Evolutionary conservation across 2,329 filamentous ascomycete species (phyloP).

Genomic region (Coniochaeta prunicola): DNA sequence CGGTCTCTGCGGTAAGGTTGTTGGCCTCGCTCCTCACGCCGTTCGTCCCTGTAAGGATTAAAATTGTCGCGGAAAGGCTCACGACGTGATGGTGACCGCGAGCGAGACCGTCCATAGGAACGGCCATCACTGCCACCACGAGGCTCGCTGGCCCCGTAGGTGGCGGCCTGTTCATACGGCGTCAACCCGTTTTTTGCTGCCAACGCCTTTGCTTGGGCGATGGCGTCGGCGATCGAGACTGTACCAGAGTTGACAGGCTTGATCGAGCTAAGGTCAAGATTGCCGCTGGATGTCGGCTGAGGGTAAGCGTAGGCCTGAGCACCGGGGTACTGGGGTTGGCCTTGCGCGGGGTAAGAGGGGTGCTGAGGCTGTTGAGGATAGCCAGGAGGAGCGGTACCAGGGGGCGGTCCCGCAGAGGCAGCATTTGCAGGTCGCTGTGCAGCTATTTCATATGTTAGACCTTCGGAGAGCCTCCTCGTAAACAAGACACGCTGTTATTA

Average conservation of each 20-base stretch:
- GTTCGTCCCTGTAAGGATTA: conserved; percentile 81
- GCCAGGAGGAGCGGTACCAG: conserved; percentile 2
- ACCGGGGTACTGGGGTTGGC: conserved; percentile 9
- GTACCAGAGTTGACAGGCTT: conserved; percentile 74
- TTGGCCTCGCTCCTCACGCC: conserved; percentile 59
- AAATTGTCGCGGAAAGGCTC: conserved; percentile 68
- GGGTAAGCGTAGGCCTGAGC: conserved; percentile 32
- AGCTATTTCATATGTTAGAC: conserved; percentile 12
- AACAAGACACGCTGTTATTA: conserved; percentile 4
- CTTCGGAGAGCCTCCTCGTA: background rate
- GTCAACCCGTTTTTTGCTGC: conserved; percentile 71
- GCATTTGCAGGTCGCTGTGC: conserved; percentile 15
- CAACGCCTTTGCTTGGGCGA: conserved; percentile 77
- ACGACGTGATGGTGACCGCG: conserved; percentile 64
- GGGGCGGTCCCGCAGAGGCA: conserved; percentile 11
- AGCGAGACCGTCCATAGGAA: conserved; percentile 58
- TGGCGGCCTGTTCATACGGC: conserved; percentile 50
- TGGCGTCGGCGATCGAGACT: conserved; percentile 75
- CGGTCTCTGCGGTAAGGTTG: conserved; percentile 55
- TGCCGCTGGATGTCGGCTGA: conserved; percentile 66
- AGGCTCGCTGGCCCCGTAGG: conserved; percentile 34
- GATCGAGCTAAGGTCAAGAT: conserved; percentile 71
- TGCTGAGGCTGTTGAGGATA: conserved; percentile 9
- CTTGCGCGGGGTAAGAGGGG: conserved; percentile 11
- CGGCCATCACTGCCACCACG: conserved; percentile 39